Percentiles rank a stretch among this genome's conserved stretches.
These are phyloP conservation scores for Leccinum laetum DNA, from an alignment of 1,284 basidiomycete genomes.

Conservation along the genomic window DNA sequence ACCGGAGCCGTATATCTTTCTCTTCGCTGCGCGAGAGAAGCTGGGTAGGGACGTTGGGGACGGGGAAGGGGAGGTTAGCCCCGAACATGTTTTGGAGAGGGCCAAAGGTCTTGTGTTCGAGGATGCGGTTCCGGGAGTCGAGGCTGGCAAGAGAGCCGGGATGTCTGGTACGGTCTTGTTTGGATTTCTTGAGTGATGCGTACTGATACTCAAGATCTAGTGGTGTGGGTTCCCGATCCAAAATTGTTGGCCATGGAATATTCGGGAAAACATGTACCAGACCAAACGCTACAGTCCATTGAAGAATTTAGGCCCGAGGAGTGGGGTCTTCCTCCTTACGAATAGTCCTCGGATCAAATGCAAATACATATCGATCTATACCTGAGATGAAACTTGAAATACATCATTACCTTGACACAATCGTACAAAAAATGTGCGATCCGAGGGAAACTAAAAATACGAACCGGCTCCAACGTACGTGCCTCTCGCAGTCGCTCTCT, in stretches of 20 bases:
- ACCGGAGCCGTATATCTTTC: conserved; percentile 75
- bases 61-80: conserved; percentile 38
- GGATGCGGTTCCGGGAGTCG: conserved; percentile 70
- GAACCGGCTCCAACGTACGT: conserved; percentile 33
- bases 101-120: conserved; percentile 72
- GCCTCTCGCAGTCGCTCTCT: conserved; percentile 2
- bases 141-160: conserved; percentile 75
- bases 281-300: conserved; percentile 56
- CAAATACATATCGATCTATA: background rate
- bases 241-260: conserved; percentile 57
- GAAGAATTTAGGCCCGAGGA: conserved; percentile 71
- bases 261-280: conserved; percentile 45
- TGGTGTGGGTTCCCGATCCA: conserved; percentile 77
- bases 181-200: background rate
- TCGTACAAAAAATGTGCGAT: background rate
- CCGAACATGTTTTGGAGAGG: conserved; percentile 48
- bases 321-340: conserved; percentile 75
- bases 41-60: conserved; percentile 58
- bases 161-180: conserved; percentile 65
- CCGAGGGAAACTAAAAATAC: conserved; percentile 25
- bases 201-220: conserved; percentile 37
- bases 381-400: background rate
- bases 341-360: conserved; percentile 13
- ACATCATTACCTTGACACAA: background rate
- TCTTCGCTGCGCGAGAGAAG: conserved; percentile 59